These are phyloP conservation scores for Quercus agrifolia DNA, from an alignment of 306 rosid species.

Conservation along the genomic window DNA sequence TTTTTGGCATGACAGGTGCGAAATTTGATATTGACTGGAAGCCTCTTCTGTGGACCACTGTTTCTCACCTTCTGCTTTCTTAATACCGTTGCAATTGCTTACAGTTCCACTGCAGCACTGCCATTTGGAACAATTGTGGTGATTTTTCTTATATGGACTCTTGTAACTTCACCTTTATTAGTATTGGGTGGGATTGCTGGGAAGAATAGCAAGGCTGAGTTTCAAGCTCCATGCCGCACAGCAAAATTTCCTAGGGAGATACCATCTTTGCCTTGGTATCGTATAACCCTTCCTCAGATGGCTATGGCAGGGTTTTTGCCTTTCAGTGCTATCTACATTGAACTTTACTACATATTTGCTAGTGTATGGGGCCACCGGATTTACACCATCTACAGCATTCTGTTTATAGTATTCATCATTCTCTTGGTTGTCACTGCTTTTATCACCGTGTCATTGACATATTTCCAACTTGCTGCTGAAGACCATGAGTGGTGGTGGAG, in stretches of 20 bases:
- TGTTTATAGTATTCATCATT: slow-evolving; percentile 46
- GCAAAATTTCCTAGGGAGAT: slow-evolving; percentile 50
- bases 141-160: slow-evolving; percentile 57
- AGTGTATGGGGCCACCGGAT: slow-evolving; percentile 51
- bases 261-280: slow-evolving; percentile 48
- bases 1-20: slow-evolving; percentile 37
- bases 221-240: slow-evolving; percentile 47
- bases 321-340: slow-evolving; percentile 46
- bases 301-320: slow-evolving; percentile 50
- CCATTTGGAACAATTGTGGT: slow-evolving; percentile 52
- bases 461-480: slow-evolving; percentile 56
- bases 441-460: slow-evolving; percentile 48
- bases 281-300: slow-evolving; percentile 41
- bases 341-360: slow-evolving; percentile 45
- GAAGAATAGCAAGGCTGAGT: slow-evolving; percentile 37
- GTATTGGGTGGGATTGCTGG: slow-evolving; percentile 49
- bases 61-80: slow-evolving; percentile 50
- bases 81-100: slow-evolving; percentile 45
- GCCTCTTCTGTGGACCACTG: slow-evolving; percentile 48
- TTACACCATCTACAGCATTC: slow-evolving; percentile 42
- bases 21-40: slow-evolving; percentile 44
- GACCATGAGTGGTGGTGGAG: slow-evolving; percentile 70
- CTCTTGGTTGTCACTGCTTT: slow-evolving; percentile 54
- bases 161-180: slow-evolving; percentile 47
- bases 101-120: slow-evolving; percentile 48